phyloP scores from a whole-genome alignment of 2,329 filamentous ascomycete genomes.

The Aspergillus fructus region DNA sequence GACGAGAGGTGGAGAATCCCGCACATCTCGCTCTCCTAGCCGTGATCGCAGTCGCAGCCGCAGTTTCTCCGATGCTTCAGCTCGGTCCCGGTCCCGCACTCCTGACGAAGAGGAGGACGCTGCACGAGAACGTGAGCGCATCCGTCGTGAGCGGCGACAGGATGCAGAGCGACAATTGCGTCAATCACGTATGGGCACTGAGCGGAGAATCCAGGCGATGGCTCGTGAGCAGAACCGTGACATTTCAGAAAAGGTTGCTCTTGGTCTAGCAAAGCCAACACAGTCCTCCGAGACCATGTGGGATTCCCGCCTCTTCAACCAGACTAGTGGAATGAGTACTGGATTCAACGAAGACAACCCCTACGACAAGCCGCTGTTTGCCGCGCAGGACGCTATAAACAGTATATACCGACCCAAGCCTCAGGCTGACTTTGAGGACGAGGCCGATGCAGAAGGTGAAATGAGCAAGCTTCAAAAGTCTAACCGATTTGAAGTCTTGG shows the following conservation, averaged over 20 bases:
- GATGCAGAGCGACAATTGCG: slow-evolving; percentile 88
- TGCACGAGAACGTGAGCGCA: slow-evolving; percentile 71
- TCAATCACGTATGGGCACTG: slow-evolving; percentile 92
- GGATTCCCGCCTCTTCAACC: slow-evolving; percentile 92
- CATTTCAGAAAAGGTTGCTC: slow-evolving; percentile 93
- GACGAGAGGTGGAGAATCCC: slow-evolving; percentile 41
- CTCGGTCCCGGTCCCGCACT: slow-evolving; percentile 45
- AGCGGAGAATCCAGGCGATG: slow-evolving; percentile 87
- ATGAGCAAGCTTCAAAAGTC: slow-evolving; percentile 86
- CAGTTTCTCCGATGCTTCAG: slow-evolving; percentile 45
- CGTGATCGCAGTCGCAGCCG: slow-evolving; percentile 41
- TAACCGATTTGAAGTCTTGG: slow-evolving; percentile 83
- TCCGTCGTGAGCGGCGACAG: slow-evolving; percentile 72
- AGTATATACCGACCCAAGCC: slow-evolving; percentile 86
- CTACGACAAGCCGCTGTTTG: slow-evolving; percentile 96
- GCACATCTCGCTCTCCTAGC: slow-evolving; percentile 44
- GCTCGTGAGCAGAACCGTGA: slow-evolving; percentile 94
- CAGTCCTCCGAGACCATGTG: slow-evolving; percentile 93
- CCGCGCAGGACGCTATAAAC: slow-evolving; percentile 89
- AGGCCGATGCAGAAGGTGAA: slow-evolving; percentile 75
- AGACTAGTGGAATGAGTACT: slow-evolving; percentile 82
- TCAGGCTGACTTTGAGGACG: slow-evolving; percentile 70
- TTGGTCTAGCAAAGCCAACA: slow-evolving; percentile 92
- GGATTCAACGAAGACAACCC: slow-evolving; percentile 97
- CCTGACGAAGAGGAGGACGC: slow-evolving; percentile 66